These are phyloP conservation scores for Vanrija sp. DNA, from an alignment of 1,284 basidiomycete genomes.

Conservation along the genomic window DNA sequence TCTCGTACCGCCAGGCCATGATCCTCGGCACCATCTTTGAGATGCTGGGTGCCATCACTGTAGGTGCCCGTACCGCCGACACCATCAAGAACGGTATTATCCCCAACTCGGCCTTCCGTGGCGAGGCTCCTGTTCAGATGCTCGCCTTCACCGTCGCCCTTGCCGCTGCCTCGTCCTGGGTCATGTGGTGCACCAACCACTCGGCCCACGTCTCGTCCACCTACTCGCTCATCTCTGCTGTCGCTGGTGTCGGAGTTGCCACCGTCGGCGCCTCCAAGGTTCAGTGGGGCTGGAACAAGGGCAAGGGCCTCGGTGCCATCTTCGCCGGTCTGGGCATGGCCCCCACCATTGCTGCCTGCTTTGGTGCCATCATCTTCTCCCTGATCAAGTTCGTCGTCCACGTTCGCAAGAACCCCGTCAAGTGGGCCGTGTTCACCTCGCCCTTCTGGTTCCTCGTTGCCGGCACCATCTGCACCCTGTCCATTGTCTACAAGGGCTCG, in stretches of 20 bases:
- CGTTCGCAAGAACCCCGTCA: slow-evolving; percentile 42
- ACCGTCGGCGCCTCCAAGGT: slow-evolving; percentile 48
- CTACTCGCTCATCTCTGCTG: slow-evolving; percentile 51
- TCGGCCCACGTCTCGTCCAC: slow-evolving; percentile 52
- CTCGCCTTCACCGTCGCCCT: slow-evolving; percentile 52
- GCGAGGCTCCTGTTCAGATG: slow-evolving; percentile 51
- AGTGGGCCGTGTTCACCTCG: slow-evolving; percentile 47
- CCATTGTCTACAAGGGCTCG: slow-evolving; percentile 51
- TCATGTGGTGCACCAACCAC: slow-evolving; percentile 50
- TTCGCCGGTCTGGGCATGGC: slow-evolving; percentile 50
- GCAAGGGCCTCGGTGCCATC: slow-evolving; percentile 52
- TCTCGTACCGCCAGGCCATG: slow-evolving; percentile 52
- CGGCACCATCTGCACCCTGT: slow-evolving; percentile 43
- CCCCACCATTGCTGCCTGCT: slow-evolving; percentile 46
- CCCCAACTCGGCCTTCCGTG: slow-evolving; percentile 47
- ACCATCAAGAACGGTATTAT: slow-evolving; percentile 55
- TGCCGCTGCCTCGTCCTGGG: slow-evolving; percentile 48
- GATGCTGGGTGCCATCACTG: slow-evolving; percentile 50
- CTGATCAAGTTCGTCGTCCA: slow-evolving; percentile 50
- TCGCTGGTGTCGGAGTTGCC: slow-evolving; percentile 54
- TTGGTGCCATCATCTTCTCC: slow-evolving; percentile 49
- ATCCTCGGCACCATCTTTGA: slow-evolving; percentile 52
- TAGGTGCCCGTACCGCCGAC: slow-evolving; percentile 50
- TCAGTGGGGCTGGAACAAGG: slow-evolving; percentile 54
- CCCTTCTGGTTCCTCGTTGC: slow-evolving; percentile 52